A percentile compares a stretch with the other conserved stretches of the same genome.
Conservation (phyloP, 371 early-diverging fungal species). For the Cokeromyces recurvatus region DNA sequence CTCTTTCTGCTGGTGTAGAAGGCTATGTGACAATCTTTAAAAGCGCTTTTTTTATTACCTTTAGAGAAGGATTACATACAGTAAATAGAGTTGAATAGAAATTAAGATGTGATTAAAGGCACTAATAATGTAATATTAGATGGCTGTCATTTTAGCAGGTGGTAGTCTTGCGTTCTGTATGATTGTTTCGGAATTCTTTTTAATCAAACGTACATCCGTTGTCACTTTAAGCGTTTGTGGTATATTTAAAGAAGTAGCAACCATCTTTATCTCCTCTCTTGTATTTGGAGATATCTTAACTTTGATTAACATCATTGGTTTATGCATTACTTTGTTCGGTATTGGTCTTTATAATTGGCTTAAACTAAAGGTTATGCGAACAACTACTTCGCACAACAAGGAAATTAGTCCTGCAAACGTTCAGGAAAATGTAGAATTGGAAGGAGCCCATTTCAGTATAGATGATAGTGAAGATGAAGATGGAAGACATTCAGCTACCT, state of each 20-base stretch:
- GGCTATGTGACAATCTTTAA: slow-evolving; percentile 53
- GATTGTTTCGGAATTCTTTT: slow-evolving; percentile 82
- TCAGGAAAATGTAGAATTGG: background rate
- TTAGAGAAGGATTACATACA: slow-evolving; percentile 33
- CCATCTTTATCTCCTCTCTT: slow-evolving; percentile 59
- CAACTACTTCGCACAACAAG: slow-evolving; percentile 11
- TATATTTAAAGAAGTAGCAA: slow-evolving; percentile 83
- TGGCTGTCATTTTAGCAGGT: slow-evolving; percentile 48
- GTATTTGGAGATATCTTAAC: slow-evolving; percentile 75
- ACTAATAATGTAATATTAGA: too few relatives aligned
- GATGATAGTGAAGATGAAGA: background rate
- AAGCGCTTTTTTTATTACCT: slow-evolving; percentile 42
- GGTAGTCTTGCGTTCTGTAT: slow-evolving; percentile 85
- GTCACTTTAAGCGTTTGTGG: slow-evolving; percentile 91
- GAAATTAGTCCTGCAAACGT: too few relatives aligned
- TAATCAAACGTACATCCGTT: slow-evolving; percentile 84
- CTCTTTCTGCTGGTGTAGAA: slow-evolving; percentile 62
- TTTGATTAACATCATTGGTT: slow-evolving; percentile 59
- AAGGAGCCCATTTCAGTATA: background rate
- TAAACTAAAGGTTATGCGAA: slow-evolving; percentile 26
- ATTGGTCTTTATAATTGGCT: slow-evolving; percentile 66
- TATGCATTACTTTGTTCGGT: slow-evolving; percentile 67
- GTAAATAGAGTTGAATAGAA: slow-evolving; percentile 24
- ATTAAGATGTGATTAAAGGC: too few relatives aligned
- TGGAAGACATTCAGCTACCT: background rate